A percentile compares a stretch with the other conserved stretches of the same genome.
phyloP scores from a whole-genome alignment of 2,329 filamentous ascomycete species.

The Leptodontidium sp. region DNA sequence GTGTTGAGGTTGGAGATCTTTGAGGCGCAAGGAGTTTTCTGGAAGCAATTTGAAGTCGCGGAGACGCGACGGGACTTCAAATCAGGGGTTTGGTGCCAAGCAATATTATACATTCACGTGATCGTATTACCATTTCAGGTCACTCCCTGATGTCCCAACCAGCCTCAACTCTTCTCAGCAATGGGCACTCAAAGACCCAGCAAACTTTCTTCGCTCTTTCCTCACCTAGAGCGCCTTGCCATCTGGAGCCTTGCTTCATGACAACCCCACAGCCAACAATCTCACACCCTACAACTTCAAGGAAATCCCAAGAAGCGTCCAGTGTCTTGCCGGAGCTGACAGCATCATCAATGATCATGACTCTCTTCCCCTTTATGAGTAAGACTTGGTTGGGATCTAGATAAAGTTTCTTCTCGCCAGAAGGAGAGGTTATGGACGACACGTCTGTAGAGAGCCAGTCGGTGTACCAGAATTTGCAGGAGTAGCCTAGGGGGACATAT shows the following conservation, averaged over 20 bases:
- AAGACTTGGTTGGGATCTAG: slow-evolving; percentile 41
- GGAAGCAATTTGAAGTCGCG: not conserved
- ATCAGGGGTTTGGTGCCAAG: not conserved
- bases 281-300: slow-evolving; percentile 34
- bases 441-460: slow-evolving; percentile 38
- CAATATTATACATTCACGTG: not conserved
- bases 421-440: slow-evolving; percentile 42
- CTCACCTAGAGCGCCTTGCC: slow-evolving; percentile 35
- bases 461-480: slow-evolving; percentile 44
- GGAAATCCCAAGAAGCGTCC: slow-evolving; percentile 41
- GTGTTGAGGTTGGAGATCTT: not conserved
- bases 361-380: slow-evolving; percentile 35
- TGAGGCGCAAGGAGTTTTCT: slow-evolving; percentile 10
- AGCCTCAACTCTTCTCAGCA: slow-evolving; percentile 37
- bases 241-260: slow-evolving; percentile 43
- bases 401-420: slow-evolving; percentile 37
- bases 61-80: not conserved
- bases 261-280: slow-evolving; percentile 39
- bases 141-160: slow-evolving; percentile 37
- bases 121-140: not conserved
- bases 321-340: slow-evolving; percentile 42
- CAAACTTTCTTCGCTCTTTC: slow-evolving; percentile 31
- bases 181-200: slow-evolving; percentile 41
- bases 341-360: slow-evolving; percentile 43
- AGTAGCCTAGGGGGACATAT: slow-evolving; percentile 44